Base-by-base conservation (phyloP, 2,329 filamentous ascomycete species). In the Coniochaeta prunicola region DNA sequence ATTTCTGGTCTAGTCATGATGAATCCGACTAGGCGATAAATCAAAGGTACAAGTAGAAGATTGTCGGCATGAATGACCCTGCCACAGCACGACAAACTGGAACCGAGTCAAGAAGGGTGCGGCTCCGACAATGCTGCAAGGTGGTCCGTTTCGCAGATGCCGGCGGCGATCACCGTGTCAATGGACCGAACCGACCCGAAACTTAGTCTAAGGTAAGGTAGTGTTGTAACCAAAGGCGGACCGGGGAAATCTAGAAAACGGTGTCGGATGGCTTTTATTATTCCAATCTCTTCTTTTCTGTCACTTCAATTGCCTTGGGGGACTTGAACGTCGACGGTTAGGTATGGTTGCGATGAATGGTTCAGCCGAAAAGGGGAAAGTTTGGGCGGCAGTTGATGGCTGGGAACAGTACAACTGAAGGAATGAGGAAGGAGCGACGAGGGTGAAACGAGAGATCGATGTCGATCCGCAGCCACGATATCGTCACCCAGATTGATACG, bases 1-100 rank as follows among this genome's bases (percentile, higher is more conserved):
- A 85, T 83, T 65, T 78, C 77, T 67, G 81, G 81, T 73, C 81
- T 80, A 68, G 81, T 82, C 82, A 85, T 85, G 68, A 66, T 79
- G 75, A 67, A 69, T 65, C 45, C 62, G 63, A 64, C 61, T 53
- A 59, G 63, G 58, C 61, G 30, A 28, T 34, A 31, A 55, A 24
- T 36, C 53, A 21, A 33, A 28, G 50, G 50, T 10, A 30, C 26
- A 34, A 36, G 36, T 24, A 36, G n/a, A n/a, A 55, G 30, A 24
- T 33, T 28, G 4, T 15, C 45, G 45, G 45, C 45, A 50, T 50
- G 45, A 50, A 50, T 26, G 45, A 50, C 24, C 28, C 45, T 21
- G 40, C 40, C 40, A 15, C 19, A 45, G 4, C 19, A 45, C 40
- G 40, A 45, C 26, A n/a, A 38, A 17, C 15, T n/a, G 15, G n/a